phyloP scores from a whole-genome alignment of 208 protist genomes.

The Trypanosoma lewisi region DNA sequence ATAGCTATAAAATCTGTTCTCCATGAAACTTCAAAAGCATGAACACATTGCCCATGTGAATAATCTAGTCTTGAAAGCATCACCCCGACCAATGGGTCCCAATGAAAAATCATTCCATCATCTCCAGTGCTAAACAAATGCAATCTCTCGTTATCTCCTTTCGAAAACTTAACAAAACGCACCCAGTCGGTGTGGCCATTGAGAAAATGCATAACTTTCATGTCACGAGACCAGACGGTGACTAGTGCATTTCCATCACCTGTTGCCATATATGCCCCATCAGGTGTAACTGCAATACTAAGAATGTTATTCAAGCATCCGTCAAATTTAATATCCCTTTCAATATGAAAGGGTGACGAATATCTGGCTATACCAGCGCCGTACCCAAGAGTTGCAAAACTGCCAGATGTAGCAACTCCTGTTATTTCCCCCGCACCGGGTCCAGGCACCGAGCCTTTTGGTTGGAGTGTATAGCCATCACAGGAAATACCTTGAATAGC shows the following conservation, averaged over 20 bases:
- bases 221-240: slow-evolving; percentile 60
- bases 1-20: slow-evolving; percentile 63
- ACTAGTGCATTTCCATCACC: slow-evolving; percentile 53
- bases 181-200: slow-evolving; percentile 82
- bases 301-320: slow-evolving; percentile 57
- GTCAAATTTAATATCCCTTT: slow-evolving; percentile 21
- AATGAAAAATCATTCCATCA: slow-evolving; percentile 76
- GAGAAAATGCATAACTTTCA: slow-evolving; percentile 56
- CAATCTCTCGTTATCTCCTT: slow-evolving; percentile 24
- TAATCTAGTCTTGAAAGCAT: slow-evolving; percentile 64
- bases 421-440: slow-evolving; percentile 51
- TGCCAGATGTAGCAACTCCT: slow-evolving; percentile 38
- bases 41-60: slow-evolving; percentile 56
- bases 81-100: slow-evolving; percentile 59
- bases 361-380: slow-evolving; percentile 20
- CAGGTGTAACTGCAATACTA: slow-evolving; percentile 60
- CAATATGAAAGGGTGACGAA: slow-evolving; percentile 16
- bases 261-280: slow-evolving; percentile 61
- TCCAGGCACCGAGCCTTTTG: slow-evolving; percentile 26
- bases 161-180: slow-evolving; percentile 74
- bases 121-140: slow-evolving; percentile 81
- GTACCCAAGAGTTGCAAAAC: slow-evolving; percentile 17
- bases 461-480: slow-evolving; percentile 42
- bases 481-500: slow-evolving; percentile 63
- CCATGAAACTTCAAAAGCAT: slow-evolving; percentile 76